phyloP scores from a whole-genome alignment of 2,329 filamentous ascomycete genomes.

The Clarireedia hainanense region DNA sequence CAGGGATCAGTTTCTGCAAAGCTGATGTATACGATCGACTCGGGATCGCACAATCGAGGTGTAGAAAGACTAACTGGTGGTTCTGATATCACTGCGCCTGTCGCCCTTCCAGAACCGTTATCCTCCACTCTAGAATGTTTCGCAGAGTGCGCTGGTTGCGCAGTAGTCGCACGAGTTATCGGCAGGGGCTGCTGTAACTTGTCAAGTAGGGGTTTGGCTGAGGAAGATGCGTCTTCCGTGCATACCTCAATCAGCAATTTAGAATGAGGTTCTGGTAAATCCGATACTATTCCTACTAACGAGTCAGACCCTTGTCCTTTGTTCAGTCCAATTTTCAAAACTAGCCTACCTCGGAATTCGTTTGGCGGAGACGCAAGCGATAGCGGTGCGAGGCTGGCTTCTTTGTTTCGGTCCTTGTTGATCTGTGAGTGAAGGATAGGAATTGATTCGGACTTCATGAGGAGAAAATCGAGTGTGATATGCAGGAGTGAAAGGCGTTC shows the following conservation, averaged over 20 bases:
- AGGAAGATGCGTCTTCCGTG: neutral
- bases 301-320: slow-evolving; percentile 6
- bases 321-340: neutral
- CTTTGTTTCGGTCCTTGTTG: neutral
- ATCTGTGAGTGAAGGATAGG: neutral
- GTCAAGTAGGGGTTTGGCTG: no score
- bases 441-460: slow-evolving; percentile 1
- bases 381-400: neutral
- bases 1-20: neutral
- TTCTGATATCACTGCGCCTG: slow-evolving; percentile 14
- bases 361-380: neutral
- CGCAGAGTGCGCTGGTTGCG: slow-evolving; percentile 5
- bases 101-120: slow-evolving; percentile 7
- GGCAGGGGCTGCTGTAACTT: neutral
- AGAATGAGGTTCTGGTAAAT: neutral
- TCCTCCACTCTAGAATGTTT: slow-evolving; percentile 21
- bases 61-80: slow-evolving; percentile 12
- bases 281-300: neutral
- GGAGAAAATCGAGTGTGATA: neutral
- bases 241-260: neutral
- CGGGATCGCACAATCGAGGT: neutral
- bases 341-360: neutral
- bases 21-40: neutral
- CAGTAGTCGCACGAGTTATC: neutral
- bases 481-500: no score